A percentile compares a stretch with the other conserved stretches of the same genome.
Conservation (phyloP, 495 filamentous ascomycete genomes). For the Friedmanniomyces simplex region DNA sequence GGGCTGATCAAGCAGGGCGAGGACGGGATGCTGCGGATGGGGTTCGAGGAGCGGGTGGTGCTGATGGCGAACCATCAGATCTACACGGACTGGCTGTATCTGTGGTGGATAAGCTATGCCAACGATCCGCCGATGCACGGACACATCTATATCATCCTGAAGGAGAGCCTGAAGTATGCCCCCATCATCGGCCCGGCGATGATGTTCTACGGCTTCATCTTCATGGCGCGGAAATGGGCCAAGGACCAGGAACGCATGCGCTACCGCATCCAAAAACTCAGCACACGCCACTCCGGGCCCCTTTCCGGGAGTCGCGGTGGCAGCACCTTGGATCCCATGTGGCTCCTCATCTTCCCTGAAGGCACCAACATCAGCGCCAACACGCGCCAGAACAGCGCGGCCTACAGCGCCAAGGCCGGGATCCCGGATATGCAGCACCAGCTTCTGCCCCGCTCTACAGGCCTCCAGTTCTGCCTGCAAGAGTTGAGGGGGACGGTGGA, state of each 20-base stretch:
- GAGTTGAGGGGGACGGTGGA: slow-evolving; percentile 62
- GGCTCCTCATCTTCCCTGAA: slow-evolving; percentile 76
- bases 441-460: slow-evolving; percentile 66
- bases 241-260: slow-evolving; percentile 60
- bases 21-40: slow-evolving; percentile 59
- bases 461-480: slow-evolving; percentile 61
- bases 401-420: slow-evolving; percentile 59
- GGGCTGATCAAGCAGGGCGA: slow-evolving; percentile 48
- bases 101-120: slow-evolving; percentile 81
- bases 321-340: slow-evolving; percentile 62
- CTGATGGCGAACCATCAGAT: slow-evolving; percentile 81
- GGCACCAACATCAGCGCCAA: slow-evolving; percentile 68
- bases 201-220: slow-evolving; percentile 76
- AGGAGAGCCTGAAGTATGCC: slow-evolving; percentile 68
- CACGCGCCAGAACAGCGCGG: slow-evolving; percentile 49
- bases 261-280: slow-evolving; percentile 59
- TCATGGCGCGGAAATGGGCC: slow-evolving; percentile 75
- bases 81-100: slow-evolving; percentile 81
- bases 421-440: slow-evolving; percentile 56
- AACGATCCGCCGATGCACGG: slow-evolving; percentile 54
- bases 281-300: slow-evolving; percentile 41
- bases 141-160: slow-evolving; percentile 76
- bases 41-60: slow-evolving; percentile 66
- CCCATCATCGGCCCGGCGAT: slow-evolving; percentile 69
- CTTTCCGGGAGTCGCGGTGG: slow-evolving; percentile 34